Base-by-base conservation (phyloP, 164 flowering plant genomes). In the Brasenia schreberi region DNA sequence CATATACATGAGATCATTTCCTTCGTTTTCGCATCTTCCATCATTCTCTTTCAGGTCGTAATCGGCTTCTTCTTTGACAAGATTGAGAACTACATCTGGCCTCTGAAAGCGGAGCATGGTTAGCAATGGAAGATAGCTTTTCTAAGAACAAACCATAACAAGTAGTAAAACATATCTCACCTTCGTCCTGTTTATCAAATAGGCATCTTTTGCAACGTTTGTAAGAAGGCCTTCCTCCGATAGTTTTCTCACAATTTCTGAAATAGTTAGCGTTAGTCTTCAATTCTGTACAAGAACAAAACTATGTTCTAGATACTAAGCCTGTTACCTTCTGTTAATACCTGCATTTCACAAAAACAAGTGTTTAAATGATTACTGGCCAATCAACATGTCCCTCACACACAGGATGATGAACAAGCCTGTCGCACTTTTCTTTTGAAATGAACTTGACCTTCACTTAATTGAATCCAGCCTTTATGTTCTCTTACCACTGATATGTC, bases 241-340 rank as follows among this genome's bases (percentile, higher is more conserved):
- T 65, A 89, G 90, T 74, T 83, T 89, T 56, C 80, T 88, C 85
- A 90, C 73, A 67, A 89, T 84, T 68, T 90, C 97, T 90, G 85
- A 59, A 66, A 76, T 7, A 7, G 7, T 45, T 2, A 45, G 53
- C 53, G 53, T 45, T 44, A 1, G 11, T 7, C 11, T 45, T 45
- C 5, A 45, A 23, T 2, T 23, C 27, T 23, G 7, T 45, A 45
- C 5, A 45, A 45, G 53, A 12, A 12, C 11, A 12, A 45, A 23
- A 23, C 14, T 45, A 45, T 7, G 53, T 45, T 45, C 53, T 7
- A 45, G 53, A 7, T 12, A 45, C 7, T 2, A 23, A 2, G 27
- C 27, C 27, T 56, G n/a, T 66, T 81, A 92, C 96, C 98, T 92
- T 92, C 95, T 64, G 69, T 82, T 76, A 92, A 72, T 62, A 72